Conservation (phyloP, 1,284 basidiomycete species). For the Xanthoconium separans region DNA sequence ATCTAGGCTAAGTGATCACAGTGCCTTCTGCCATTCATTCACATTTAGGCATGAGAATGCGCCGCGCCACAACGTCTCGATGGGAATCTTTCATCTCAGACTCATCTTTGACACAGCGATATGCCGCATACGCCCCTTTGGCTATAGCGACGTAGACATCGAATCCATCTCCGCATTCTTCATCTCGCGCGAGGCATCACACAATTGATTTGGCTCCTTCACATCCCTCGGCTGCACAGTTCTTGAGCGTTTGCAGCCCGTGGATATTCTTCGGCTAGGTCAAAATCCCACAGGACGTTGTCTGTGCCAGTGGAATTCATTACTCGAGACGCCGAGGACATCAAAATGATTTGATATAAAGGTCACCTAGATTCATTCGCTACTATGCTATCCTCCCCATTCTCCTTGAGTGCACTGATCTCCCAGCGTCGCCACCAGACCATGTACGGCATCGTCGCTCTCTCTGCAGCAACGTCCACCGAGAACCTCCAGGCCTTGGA, state of each 20-base stretch:
- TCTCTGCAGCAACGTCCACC: slow-evolving; percentile 43
- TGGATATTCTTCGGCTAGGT: slow-evolving; percentile 25
- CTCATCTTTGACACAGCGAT: slow-evolving; percentile 5
- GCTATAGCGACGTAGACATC: slow-evolving; percentile 12
- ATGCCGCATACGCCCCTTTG: slow-evolving; percentile 9
- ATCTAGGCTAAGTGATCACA: slow-evolving; percentile 18
- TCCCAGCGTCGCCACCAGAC: slow-evolving; percentile 19
- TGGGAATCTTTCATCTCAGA: slow-evolving; percentile 18
- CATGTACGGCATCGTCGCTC: slow-evolving; percentile 39
- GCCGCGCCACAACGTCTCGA: slow-evolving; percentile 21
- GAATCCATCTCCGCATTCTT: slow-evolving; percentile 5
- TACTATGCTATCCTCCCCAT: slow-evolving; percentile 16
- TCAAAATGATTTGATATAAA: slow-evolving; percentile 28
- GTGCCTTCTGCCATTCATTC: slow-evolving; percentile 10
- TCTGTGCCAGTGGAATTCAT: slow-evolving; percentile 19
- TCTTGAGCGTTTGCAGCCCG: slow-evolving; percentile 24
- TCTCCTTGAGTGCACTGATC: slow-evolving; percentile 6
- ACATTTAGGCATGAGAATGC: slow-evolving; percentile 24
- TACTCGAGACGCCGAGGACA: slow-evolving; percentile 21
- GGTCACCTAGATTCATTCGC: slow-evolving; percentile 1
- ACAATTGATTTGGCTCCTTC: slow-evolving; percentile 12
- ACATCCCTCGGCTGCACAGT: slow-evolving; percentile 11
- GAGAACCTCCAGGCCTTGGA: slow-evolving; percentile 50
- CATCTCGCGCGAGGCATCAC: slow-evolving; percentile 19
- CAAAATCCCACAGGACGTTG: slow-evolving; percentile 22